Percentiles rank a stretch among this genome's conserved stretches.
Evolutionary conservation across 2,329 filamentous ascomycete species (phyloP).

Genomic region (Lasiodiplodia citricola): DNA sequence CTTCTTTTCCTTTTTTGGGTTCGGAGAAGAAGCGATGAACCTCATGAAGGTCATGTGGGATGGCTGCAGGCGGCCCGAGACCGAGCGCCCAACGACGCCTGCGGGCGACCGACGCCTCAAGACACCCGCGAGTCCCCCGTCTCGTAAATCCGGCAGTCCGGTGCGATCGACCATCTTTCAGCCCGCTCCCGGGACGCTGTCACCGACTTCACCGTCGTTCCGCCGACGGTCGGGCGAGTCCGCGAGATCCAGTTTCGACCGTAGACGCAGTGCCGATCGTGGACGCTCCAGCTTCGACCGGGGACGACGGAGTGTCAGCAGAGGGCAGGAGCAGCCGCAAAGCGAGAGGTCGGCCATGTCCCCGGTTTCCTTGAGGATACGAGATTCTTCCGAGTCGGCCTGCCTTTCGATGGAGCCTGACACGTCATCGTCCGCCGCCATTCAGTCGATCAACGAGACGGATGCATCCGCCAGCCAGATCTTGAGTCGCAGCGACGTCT

Average conservation of each 20-base stretch:
- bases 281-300: slow-evolving; percentile 24
- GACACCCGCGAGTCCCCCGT: slow-evolving; percentile 29
- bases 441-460: slow-evolving; percentile 69
- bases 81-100: slow-evolving; percentile 10
- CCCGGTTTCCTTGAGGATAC: slow-evolving; percentile 1
- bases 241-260: slow-evolving; percentile 46
- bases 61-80: slow-evolving; percentile 54
- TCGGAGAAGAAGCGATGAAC: slow-evolving; percentile 81
- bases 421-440: slow-evolving; percentile 72
- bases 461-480: slow-evolving; percentile 89
- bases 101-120: slow-evolving; percentile 2
- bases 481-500: slow-evolving; percentile 83
- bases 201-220: slow-evolving; percentile 44
- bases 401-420: slow-evolving; percentile 43
- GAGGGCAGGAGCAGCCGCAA: neutral
- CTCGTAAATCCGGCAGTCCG: slow-evolving; percentile 8
- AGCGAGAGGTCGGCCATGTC: neutral
- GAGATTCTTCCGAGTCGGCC: slow-evolving; percentile 57
- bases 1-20: slow-evolving; percentile 94
- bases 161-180: slow-evolving; percentile 22
- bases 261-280: slow-evolving; percentile 44
- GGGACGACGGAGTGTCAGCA: slow-evolving; percentile 14
- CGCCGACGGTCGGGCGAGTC: slow-evolving; percentile 46
- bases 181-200: slow-evolving; percentile 45
- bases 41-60: slow-evolving; percentile 76